Evolutionary conservation across 345 rosid species (phyloP).

Genomic region (Barbarea vulgaris): DNA sequence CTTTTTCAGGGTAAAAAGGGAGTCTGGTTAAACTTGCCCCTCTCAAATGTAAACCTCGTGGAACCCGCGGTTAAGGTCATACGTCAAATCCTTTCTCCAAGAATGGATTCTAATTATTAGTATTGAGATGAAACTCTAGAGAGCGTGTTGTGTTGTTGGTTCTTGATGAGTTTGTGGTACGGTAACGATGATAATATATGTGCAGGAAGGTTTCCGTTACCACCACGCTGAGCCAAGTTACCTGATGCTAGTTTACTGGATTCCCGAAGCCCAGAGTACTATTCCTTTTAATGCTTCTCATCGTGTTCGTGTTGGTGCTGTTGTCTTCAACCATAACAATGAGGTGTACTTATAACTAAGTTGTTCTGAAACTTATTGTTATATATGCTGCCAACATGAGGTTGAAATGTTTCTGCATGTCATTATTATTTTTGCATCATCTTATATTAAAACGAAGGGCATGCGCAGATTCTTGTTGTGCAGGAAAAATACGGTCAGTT

Average conservation of each 20-base stretch:
- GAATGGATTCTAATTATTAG: neutral
- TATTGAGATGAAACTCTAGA: neutral
- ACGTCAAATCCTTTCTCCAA: neutral
- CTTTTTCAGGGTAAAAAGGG: constrained; percentile 74
- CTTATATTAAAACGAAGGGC: constrained; percentile 6
- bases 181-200: neutral
- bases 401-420: neutral
- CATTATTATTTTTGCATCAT: neutral
- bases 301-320: constrained; percentile 70
- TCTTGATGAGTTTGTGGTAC: constrained; percentile 2
- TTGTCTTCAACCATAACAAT: constrained; percentile 65
- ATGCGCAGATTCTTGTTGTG: constrained; percentile 82
- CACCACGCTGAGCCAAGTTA: constrained; percentile 88
- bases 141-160: neutral
- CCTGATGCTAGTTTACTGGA: constrained; percentile 85
- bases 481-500: constrained; percentile 73
- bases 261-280: constrained; percentile 61
- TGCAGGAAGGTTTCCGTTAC: constrained; percentile 70
- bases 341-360: constrained; percentile 66
- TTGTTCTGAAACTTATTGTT: neutral
- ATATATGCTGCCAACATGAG: neutral
- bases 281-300: constrained; percentile 84
- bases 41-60: constrained; percentile 61
- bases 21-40: constrained; percentile 79
- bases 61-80: constrained; percentile 73